A percentile compares a stretch with the other conserved stretches of the same genome.
phyloP scores from a whole-genome alignment of 2,329 filamentous ascomycete species.

The Ophiocordyceps australis region DNA sequence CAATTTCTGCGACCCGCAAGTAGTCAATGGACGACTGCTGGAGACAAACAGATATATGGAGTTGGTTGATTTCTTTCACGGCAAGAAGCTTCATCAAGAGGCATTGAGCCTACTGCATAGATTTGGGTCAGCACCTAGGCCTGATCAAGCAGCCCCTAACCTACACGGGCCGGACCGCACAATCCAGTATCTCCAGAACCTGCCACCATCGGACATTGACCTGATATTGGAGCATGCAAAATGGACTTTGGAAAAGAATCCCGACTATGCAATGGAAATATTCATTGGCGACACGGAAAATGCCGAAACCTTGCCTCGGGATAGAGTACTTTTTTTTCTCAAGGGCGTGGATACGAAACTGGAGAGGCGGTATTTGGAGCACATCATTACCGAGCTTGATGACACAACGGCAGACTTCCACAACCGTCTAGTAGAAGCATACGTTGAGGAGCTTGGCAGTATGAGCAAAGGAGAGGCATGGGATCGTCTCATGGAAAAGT shows the following conservation, averaged over 20 bases:
- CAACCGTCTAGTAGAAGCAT: conserved; percentile 59
- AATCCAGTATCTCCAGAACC: conserved; percentile 73
- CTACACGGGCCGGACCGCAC: conserved; percentile 73
- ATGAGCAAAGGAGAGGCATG: conserved; percentile 27
- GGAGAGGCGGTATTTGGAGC: conserved; percentile 72
- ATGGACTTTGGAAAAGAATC: conserved; percentile 63
- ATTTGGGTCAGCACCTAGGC: conserved; percentile 48
- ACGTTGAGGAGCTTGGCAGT: conserved; percentile 36
- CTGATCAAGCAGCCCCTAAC: conserved; percentile 28
- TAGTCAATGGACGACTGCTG: conserved; percentile 83
- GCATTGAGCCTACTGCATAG: conserved; percentile 67
- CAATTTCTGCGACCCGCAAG: conserved; percentile 92
- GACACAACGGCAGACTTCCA: conserved; percentile 78
- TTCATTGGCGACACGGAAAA: conserved; percentile 91
- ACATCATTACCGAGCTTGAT: conserved; percentile 73
- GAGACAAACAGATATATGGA: conserved; percentile 82
- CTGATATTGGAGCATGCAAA: conserved; percentile 80
- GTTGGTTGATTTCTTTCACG: conserved; percentile 92
- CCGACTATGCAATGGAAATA: conserved; percentile 72
- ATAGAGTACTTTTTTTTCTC: conserved; percentile 59
- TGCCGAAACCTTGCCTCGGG: conserved; percentile 70
- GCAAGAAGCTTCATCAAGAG: conserved; percentile 80
- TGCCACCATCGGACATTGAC: conserved; percentile 76
- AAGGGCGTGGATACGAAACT: conserved; percentile 49
- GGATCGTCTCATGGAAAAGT: conserved; percentile 40